Evolutionary conservation across 192 early-diverging fungal genomes (phyloP).

Genomic region (Backusella psychrophila): DNA sequence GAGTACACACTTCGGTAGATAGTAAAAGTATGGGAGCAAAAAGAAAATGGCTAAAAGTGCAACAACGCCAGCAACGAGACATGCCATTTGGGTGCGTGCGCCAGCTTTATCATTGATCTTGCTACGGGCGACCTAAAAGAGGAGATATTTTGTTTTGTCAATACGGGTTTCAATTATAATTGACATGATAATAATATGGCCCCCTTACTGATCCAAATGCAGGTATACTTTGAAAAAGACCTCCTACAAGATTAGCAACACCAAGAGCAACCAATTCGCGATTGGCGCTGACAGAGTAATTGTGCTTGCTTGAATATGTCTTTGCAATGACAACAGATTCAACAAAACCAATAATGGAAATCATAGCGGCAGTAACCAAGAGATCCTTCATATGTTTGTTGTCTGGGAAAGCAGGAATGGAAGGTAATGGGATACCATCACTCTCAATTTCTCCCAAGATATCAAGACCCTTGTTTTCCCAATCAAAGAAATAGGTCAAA

Average conservation of each 20-base stretch:
- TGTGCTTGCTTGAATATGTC: slow-evolving; percentile 87
- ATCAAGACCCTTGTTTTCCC: slow-evolving; percentile 68
- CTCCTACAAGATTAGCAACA: slow-evolving; percentile 80
- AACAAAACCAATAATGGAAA: slow-evolving; percentile 96
- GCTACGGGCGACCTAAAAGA: slow-evolving; percentile 73
- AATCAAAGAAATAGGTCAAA: slow-evolving; percentile 59
- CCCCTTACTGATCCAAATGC: slow-evolving; percentile 36
- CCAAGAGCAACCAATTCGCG: slow-evolving; percentile 97
- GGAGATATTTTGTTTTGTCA: neutral
- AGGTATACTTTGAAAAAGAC: slow-evolving; percentile 59
- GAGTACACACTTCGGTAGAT: slow-evolving; percentile 38
- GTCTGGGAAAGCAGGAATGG: slow-evolving; percentile 59
- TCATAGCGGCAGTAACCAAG: slow-evolving; percentile 81
- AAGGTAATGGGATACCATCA: slow-evolving; percentile 55
- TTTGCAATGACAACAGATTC: slow-evolving; percentile 95
- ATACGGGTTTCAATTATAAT: neutral
- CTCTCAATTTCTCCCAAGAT: slow-evolving; percentile 79
- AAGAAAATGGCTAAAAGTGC: slow-evolving; percentile 80
- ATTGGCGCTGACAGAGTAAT: slow-evolving; percentile 92
- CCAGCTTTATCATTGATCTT: slow-evolving; percentile 92
- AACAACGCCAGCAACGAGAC: slow-evolving; percentile 74
- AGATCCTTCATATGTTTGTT: slow-evolving; percentile 61
- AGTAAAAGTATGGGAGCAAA: slow-evolving; percentile 63
- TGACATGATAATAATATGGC: neutral
- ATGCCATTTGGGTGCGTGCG: slow-evolving; percentile 87